Evolutionary conservation across 352 stramenopile species (phyloP), one percentile per base, ranked within the genome.

Genomic region (Phytophthora pisi): DNA sequence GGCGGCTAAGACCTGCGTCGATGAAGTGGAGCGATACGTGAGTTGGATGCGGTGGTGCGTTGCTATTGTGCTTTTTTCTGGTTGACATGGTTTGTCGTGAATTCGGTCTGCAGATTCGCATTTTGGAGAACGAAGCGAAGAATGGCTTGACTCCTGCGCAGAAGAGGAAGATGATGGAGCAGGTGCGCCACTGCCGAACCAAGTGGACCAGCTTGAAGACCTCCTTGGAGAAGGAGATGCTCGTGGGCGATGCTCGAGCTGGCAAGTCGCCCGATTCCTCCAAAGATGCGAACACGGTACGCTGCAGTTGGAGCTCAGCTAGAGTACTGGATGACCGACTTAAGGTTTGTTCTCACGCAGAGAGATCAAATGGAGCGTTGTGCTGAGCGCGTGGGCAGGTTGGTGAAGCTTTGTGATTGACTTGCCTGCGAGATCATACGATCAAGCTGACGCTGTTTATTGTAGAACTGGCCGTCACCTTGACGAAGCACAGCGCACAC

Each of bases 11-110:
- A 78, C 47, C 40, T 72, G 68, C 36, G 72, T 90, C 18, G 81
- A 84, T 30, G 84, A 92, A 87, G 84, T 87, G n/a, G 84, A 92
- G 52, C 84, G 84, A 74, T 92, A 90, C 57, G 84, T 90, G 71
- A 15, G 61, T 56, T 15, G 16, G 20, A 59, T n/a, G 46, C 4
- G 10, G 10, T 23, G 3, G 7, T 24, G 26, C 30, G 10, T 30
- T 20, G 10, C 20, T n/a, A 24, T 4, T 61, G 40, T 6, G 30
- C 43, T 20, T 20, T 20, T 20, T 9, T 20, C n/a, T 59, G 16
- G 18, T 18, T 75, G 5, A 66, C 18, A 36, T 56, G 2, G 18
- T 56, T 79, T 13, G 24, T 13, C n/a, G 9, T 6, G 5, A 56
- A 57, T 24, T 34, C 54, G 28, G 3, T 24, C 57, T 26, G 24